phyloP scores from a whole-genome alignment of 1,139 yeast species.

The Lodderomyces elongisporus region DNA sequence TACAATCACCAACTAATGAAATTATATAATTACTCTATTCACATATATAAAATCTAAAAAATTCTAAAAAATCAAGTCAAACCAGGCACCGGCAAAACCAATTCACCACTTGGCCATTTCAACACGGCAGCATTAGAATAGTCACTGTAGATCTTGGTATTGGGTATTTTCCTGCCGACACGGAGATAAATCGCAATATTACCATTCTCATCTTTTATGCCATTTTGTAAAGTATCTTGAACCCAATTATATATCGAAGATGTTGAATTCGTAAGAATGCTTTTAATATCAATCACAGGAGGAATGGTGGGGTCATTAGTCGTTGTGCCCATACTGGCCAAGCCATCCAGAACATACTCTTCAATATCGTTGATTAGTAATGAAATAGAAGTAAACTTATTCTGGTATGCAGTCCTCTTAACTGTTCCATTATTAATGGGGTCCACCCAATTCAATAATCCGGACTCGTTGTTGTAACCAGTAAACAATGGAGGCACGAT shows the following conservation, averaged over 20 bases:
- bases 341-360: constrained; percentile 36
- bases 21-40: too few species aligned
- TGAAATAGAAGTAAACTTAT: constrained; percentile 46
- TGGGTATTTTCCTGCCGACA: constrained; percentile 48
- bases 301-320: not conserved
- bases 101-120: constrained; percentile 54
- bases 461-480: constrained; percentile 29
- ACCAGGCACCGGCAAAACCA: constrained; percentile 43
- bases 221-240: constrained; percentile 21
- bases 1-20: too few species aligned
- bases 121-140: constrained; percentile 55
- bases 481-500: constrained; percentile 41
- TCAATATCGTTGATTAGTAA: constrained; percentile 78
- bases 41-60: too few species aligned
- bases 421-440: constrained; percentile 7
- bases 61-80: constrained; percentile 30
- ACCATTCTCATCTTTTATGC: constrained; percentile 20
- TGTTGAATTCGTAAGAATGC: constrained; percentile 30
- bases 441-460: constrained; percentile 30
- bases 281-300: constrained; percentile 37
- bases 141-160: constrained; percentile 39
- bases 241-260: constrained; percentile 31
- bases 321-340: too few species aligned
- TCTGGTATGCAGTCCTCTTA: constrained; percentile 11
- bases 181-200: constrained; percentile 47